phyloP scores from a whole-genome alignment of 106 monocot genomes.

The Allium sativum region DNA sequence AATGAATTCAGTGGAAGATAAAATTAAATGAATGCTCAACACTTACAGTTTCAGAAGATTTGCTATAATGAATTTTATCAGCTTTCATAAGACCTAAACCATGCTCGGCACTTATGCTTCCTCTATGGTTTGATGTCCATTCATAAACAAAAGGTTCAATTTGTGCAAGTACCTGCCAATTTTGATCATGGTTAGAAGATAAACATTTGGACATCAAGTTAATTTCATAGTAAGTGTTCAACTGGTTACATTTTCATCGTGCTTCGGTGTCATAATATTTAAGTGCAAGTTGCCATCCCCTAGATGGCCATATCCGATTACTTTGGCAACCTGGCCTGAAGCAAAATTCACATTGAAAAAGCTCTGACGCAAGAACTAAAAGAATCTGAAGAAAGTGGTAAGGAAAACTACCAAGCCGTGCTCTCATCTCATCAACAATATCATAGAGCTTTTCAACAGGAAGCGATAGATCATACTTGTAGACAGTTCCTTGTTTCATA shows the following conservation, averaged over 20 bases:
- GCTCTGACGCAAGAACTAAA: not conserved
- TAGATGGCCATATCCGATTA: constrained; percentile 90
- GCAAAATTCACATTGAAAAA: not conserved
- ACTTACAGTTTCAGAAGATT: constrained; percentile 67
- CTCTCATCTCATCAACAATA: constrained; percentile 84
- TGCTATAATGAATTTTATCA: constrained; percentile 95
- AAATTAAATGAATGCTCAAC: not conserved
- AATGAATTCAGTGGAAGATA: not conserved
- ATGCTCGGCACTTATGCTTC: constrained; percentile 98
- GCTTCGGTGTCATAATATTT: constrained; percentile 54
- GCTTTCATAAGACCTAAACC: constrained; percentile 98
- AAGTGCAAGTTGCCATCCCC: constrained; percentile 96
- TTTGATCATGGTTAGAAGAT: constrained; percentile 4
- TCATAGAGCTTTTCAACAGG: constrained; percentile 70
- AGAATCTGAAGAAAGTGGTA: not conserved
- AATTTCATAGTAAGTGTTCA: too few species aligned
- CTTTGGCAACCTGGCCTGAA: constrained; percentile 54
- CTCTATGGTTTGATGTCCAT: constrained; percentile 75
- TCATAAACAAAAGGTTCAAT: constrained; percentile 97
- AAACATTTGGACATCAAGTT: too few species aligned
- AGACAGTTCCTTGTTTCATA: constrained; percentile 71
- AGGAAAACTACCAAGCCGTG: constrained; percentile 46
- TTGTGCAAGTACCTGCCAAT: constrained; percentile 52
- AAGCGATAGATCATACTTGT: constrained; percentile 96
- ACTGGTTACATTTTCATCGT: constrained; percentile 56